Conservation (phyloP, 208 protist species). For the Leishmania turanica region DNA sequence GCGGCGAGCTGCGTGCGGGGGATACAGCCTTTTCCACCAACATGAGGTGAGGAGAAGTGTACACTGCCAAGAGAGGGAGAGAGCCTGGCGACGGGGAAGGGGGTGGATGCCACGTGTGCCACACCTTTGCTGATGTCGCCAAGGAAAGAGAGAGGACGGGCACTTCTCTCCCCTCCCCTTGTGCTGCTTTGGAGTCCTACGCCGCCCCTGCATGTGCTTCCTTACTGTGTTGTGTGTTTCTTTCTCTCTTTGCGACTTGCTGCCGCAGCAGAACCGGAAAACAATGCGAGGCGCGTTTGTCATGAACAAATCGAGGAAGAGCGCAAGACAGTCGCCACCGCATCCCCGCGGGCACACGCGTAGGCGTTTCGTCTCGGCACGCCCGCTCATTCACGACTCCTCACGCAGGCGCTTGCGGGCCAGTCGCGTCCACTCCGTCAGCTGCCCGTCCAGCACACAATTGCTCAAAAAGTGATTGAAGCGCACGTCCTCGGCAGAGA, state of each 20-base stretch:
- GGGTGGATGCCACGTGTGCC: background rate
- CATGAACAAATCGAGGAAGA: background rate
- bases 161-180: background rate
- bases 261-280: background rate
- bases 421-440: slow-evolving; percentile 53
- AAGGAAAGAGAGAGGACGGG: background rate
- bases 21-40: background rate
- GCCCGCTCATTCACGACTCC: background rate
- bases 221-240: background rate
- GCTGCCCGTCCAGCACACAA: slow-evolving; percentile 50
- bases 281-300: background rate
- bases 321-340: slow-evolving; percentile 1
- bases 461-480: slow-evolving; percentile 28
- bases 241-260: background rate
- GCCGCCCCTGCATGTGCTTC: background rate
- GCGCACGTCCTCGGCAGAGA: slow-evolving; percentile 15
- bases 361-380: background rate
- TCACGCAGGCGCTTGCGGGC: slow-evolving; percentile 53
- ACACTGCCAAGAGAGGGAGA: slow-evolving; percentile 6
- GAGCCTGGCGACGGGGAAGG: background rate
- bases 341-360: background rate
- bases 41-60: background rate
- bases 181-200: background rate
- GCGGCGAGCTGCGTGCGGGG: background rate
- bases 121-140: background rate